Evolutionary conservation across 2,329 filamentous ascomycete genomes (phyloP).

Genomic region (Monosporascus sp.): DNA sequence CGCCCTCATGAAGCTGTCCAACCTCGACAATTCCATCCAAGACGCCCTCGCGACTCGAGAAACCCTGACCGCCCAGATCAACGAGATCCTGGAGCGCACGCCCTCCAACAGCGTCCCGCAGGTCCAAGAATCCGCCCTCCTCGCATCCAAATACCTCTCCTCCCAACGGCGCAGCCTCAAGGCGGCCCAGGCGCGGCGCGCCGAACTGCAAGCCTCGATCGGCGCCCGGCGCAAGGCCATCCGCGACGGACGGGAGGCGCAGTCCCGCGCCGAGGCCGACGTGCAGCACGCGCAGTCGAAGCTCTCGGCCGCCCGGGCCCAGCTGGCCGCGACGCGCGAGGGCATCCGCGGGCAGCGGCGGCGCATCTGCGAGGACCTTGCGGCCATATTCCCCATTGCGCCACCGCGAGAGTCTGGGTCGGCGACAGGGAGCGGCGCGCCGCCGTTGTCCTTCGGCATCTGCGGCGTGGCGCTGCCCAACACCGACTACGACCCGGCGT

Average conservation of each 20-base stretch:
- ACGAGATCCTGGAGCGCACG: constrained; percentile 43
- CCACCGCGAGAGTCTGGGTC: constrained; percentile 32
- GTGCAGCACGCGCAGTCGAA: constrained; percentile 57
- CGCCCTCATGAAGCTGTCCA: constrained; percentile 79
- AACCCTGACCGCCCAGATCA: constrained; percentile 73
- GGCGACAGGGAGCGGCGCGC: constrained; percentile 18
- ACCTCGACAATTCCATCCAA: constrained; percentile 84
- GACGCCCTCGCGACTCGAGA: constrained; percentile 78
- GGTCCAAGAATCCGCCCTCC: constrained; percentile 43
- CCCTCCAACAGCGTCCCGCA: constrained; percentile 39
- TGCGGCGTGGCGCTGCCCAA: constrained; percentile 75
- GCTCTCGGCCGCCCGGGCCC: constrained; percentile 49
- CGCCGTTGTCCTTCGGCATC: constrained; percentile 75
- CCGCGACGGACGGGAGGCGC: constrained; percentile 51
- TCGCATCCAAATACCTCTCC: constrained; percentile 51
- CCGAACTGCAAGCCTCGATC: constrained; percentile 65
- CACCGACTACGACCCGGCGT: constrained; percentile 59
- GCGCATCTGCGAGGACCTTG: constrained; percentile 79
- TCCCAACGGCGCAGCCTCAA: constrained; percentile 63
- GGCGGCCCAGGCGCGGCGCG: constrained; percentile 54
- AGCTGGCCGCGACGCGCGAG: constrained; percentile 53
- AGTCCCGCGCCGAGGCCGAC: constrained; percentile 54
- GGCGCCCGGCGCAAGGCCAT: constrained; percentile 63
- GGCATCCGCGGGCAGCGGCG: constrained; percentile 80
- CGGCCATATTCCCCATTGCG: constrained; percentile 74